phyloP scores from a whole-genome alignment of 2,329 filamentous ascomycete species.

The Microcera coccophila region DNA sequence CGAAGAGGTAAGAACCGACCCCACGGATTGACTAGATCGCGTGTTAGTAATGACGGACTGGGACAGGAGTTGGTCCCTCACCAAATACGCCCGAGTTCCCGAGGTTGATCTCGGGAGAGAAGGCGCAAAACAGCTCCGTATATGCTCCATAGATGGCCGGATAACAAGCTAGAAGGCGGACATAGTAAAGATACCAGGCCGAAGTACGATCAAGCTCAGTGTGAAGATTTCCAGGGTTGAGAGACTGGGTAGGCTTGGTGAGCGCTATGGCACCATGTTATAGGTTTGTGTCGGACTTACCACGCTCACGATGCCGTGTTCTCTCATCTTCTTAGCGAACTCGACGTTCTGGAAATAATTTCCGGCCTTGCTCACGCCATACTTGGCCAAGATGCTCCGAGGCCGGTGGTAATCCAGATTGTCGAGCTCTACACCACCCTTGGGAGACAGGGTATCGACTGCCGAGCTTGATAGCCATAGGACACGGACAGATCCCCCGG shows the following conservation, averaged over 20 bases:
- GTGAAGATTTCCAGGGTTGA: constrained; percentile 23
- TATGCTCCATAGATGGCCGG: constrained; percentile 41
- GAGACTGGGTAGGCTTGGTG: background rate
- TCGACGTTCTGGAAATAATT: constrained; percentile 30
- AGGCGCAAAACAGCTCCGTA: constrained; percentile 45
- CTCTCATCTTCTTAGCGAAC: constrained; percentile 26
- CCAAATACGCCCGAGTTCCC: constrained; percentile 35
- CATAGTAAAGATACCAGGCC: constrained; percentile 21
- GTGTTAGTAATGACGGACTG: constrained; percentile 1
- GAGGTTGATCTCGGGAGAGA: constrained; percentile 40
- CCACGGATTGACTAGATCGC: constrained; percentile 27
- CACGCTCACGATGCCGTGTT: constrained; percentile 27
- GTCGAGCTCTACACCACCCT: constrained; percentile 23
- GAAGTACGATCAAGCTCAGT: constrained; percentile 24
- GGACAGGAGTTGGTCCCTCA: constrained; percentile 2
- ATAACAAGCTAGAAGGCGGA: constrained; percentile 16
- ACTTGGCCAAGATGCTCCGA: constrained; percentile 22
- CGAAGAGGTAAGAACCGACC: constrained; percentile 35
- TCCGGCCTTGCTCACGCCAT: constrained; percentile 30
- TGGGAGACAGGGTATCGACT: constrained; percentile 22
- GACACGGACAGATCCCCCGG: constrained; percentile 28
- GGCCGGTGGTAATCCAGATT: constrained; percentile 28
- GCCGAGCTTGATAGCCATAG: constrained; percentile 33
- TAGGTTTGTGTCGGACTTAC: constrained; percentile 16
- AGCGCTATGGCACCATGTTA: too few species aligned